phyloP scores from a whole-genome alignment of 371 early-diverging fungal species.

The Nosema granulosis region DNA sequence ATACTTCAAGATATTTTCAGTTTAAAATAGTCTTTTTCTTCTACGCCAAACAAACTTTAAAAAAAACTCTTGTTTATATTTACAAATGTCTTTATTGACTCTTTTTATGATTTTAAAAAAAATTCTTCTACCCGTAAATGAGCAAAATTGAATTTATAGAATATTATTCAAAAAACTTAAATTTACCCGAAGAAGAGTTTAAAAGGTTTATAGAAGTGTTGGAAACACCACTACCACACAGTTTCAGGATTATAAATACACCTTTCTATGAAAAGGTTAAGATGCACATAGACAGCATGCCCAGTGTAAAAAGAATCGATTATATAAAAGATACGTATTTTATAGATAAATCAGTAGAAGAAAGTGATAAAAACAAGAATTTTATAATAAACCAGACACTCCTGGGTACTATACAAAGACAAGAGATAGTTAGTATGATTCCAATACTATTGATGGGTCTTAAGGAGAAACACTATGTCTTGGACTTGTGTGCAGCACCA shows the following conservation, averaged over 20 bases:
- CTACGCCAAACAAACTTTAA: too few species aligned
- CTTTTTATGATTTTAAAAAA: too few species aligned
- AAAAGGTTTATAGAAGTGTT: constrained; percentile 33
- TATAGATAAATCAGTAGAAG: constrained; percentile 38
- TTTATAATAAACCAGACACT: constrained; percentile 51
- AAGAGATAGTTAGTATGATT: constrained; percentile 95
- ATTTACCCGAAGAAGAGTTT: constrained; percentile 37
- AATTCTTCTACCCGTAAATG: too few species aligned
- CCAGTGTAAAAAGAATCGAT: constrained; percentile 39
- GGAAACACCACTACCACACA: constrained; percentile 54
- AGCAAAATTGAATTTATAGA: constrained; percentile 36
- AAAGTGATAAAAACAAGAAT: constrained; percentile 25
- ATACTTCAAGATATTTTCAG: too few species aligned
- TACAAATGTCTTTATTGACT: too few species aligned
- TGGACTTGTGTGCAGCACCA: constrained; percentile 71
- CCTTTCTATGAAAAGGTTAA: constrained; percentile 32
- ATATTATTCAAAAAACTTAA: constrained; percentile 53
- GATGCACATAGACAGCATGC: constrained; percentile 21
- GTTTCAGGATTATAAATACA: constrained; percentile 54
- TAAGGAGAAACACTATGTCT: constrained; percentile 76
- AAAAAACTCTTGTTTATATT: too few species aligned
- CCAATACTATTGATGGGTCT: constrained; percentile 86
- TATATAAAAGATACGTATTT: constrained; percentile 53
- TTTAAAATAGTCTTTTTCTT: too few species aligned
- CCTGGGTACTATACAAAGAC: constrained; percentile 84